A percentile compares a stretch with the other conserved stretches of the same genome.
Evolutionary conservation across 345 rosid species (phyloP).

Genomic region (Dovyalis caffra): DNA sequence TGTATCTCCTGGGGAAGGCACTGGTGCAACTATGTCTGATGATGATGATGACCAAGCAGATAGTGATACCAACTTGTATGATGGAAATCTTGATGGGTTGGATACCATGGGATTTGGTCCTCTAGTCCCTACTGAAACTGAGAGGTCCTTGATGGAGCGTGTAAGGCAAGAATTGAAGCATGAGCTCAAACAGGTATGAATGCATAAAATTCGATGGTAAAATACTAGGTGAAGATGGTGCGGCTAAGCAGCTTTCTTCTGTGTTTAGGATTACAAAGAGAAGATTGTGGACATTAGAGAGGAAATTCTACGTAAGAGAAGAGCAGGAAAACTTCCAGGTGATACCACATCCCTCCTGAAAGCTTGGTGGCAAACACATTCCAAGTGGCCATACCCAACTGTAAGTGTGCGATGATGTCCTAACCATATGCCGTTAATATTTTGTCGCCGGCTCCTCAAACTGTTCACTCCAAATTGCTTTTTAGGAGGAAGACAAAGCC

Average conservation of each 20-base stretch:
- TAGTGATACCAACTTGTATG: slow-evolving; percentile 60
- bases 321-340: slow-evolving; percentile 89
- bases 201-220: slow-evolving; percentile 3
- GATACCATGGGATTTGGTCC: slow-evolving; percentile 84
- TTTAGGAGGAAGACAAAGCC: slow-evolving; percentile 84
- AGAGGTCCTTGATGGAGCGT: slow-evolving; percentile 87
- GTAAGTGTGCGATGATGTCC: slow-evolving; percentile 32
- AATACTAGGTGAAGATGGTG: background rate
- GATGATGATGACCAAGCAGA: slow-evolving; percentile 78
- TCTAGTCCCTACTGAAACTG: slow-evolving; percentile 73
- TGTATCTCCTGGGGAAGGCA: slow-evolving; percentile 75
- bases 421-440: background rate
- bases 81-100: slow-evolving; percentile 46
- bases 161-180: slow-evolving; percentile 84
- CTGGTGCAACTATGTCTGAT: slow-evolving; percentile 87
- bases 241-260: slow-evolving; percentile 16
- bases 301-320: slow-evolving; percentile 86
- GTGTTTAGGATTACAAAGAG: slow-evolving; percentile 67
- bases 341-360: slow-evolving; percentile 73
- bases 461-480: slow-evolving; percentile 3
- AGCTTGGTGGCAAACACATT: slow-evolving; percentile 90
- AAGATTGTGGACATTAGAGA: slow-evolving; percentile 86
- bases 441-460: background rate
- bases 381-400: slow-evolving; percentile 96
- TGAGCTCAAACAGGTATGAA: slow-evolving; percentile 75